Evolutionary conservation across 495 filamentous ascomycete species (phyloP), one percentile per base, ranked within the genome.

Genomic region (Beverwykella pulmonaria): DNA sequence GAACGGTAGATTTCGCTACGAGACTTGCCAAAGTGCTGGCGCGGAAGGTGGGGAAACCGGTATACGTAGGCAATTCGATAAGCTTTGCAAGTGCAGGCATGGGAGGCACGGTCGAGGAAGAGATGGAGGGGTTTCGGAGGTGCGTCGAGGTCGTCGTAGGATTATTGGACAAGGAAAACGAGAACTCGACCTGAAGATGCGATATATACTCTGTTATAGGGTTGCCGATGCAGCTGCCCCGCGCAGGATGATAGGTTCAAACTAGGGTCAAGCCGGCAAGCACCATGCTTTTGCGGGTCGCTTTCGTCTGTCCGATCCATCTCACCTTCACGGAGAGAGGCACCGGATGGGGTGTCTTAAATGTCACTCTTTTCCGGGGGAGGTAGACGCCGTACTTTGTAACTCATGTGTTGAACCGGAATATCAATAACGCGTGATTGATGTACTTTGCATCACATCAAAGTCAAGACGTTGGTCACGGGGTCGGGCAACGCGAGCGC

Each of bases 1-100:
- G 85, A 1, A 93, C 88, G 17, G 73, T 96, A 41, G 93, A 97
- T 74, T 95, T 96, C 73, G 87, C 92, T 0, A 90, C 88, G 0
- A 85, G 94, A 12, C 77, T 96, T 44, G 91, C 93, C 1, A 95
- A 91, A 75, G 83, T 96, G 32, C 73, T 98, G 20, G 89, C 89
- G 27, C 85, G 84, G 58, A 87, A 86, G 67, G 86, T 87, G 50
- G 78, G 76, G 29, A 82, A 82, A 53, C 92, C 91, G 1, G 86
- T 89, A 0, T 97, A 97, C 74, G 91, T 98, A 39, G 90, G 91
- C 8, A 94, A 90, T 67, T 89, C 87, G 1, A 82, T 90, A 57
- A 86, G 84, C 64, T 84, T 92, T 67, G 78, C 81, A 48, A 89
- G 84, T 70, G 83, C 85, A 0, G 87, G 83, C 8, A 82, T 92